Evolutionary conservation across 2,329 filamentous ascomycete species (phyloP).

Genomic region (Lasiodiplodia theobromae): DNA sequence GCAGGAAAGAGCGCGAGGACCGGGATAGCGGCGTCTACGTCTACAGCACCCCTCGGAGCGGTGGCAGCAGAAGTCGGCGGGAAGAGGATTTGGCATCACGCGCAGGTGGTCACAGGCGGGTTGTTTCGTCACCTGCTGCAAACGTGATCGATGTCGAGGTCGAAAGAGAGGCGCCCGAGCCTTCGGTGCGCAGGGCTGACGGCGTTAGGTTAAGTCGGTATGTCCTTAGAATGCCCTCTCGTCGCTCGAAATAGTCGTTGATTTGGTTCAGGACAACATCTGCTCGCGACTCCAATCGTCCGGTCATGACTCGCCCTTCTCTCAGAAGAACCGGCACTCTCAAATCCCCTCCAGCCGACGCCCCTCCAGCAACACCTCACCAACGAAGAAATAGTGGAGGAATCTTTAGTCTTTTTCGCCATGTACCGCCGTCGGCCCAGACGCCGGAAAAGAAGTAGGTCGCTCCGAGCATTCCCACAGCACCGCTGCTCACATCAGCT

Average conservation of each 20-base stretch:
- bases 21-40: conserved; percentile 27
- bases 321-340: conserved; percentile 41
- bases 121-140: conserved; percentile 40
- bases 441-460: conserved; percentile 39
- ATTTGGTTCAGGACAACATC: conserved; percentile 39
- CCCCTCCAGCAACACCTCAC: conserved; percentile 34
- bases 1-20: conserved; percentile 26
- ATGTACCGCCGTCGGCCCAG: conserved; percentile 36
- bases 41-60: conserved; percentile 27
- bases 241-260: conserved; percentile 26
- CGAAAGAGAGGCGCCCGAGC: conserved; percentile 38
- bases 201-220: conserved; percentile 20
- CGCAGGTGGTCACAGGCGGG: conserved; percentile 42
- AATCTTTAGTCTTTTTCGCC: conserved; percentile 42
- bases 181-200: conserved; percentile 41
- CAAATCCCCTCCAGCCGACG: conserved; percentile 37
- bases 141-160: conserved; percentile 41
- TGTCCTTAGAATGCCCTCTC: background rate
- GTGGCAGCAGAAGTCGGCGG: conserved; percentile 14
- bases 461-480: conserved; percentile 33
- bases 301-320: conserved; percentile 40
- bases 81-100: conserved; percentile 37
- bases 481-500: background rate
- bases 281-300: conserved; percentile 41
- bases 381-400: conserved; percentile 43